Percentiles rank a stretch among this genome's conserved stretches.
These are phyloP conservation scores for Candida smagusa DNA, from an alignment of 1,139 yeast species.

Conservation along the genomic window DNA sequence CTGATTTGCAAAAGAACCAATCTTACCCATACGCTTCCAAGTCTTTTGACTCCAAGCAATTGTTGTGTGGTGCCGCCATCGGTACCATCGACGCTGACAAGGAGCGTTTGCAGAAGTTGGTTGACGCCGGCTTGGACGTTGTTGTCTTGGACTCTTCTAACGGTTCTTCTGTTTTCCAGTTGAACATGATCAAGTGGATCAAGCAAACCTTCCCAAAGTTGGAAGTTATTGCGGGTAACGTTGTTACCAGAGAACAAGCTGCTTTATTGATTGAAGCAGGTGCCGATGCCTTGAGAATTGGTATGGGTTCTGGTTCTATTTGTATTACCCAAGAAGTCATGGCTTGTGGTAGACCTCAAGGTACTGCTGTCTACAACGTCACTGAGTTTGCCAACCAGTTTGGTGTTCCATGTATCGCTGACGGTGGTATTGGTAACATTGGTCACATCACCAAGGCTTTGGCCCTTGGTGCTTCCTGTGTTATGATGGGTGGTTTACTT, in stretches of 20 bases:
- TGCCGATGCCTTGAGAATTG: conserved; percentile 97
- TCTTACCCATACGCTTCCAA: conserved; percentile 89
- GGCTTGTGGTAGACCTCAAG: conserved; percentile 99
- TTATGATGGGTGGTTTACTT: conserved; percentile 99
- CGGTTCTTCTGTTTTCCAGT: conserved; percentile 94
- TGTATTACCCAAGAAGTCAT: conserved; percentile 99
- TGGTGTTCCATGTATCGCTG: conserved; percentile 97
- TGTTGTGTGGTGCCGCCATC: conserved; percentile 76
- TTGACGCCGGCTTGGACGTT: conserved; percentile 96
- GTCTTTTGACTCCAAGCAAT: conserved; percentile 88
- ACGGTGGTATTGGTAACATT: conserved; percentile 98
- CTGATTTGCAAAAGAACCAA: conserved; percentile 94
- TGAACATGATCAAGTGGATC: conserved; percentile 90
- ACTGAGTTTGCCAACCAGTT: conserved; percentile 83
- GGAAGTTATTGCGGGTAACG: conserved; percentile 96
- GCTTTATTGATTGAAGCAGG: conserved; percentile 94
- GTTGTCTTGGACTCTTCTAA: conserved; percentile 95
- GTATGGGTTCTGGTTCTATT: conserved; percentile 77
- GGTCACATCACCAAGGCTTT: conserved; percentile 98
- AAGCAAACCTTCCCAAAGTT: conserved; percentile 47
- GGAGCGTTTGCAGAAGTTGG: conserved; percentile 78
- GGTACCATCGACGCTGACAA: conserved; percentile 79
- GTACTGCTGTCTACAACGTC: conserved; percentile 90
- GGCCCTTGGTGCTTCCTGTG: conserved; percentile 95
- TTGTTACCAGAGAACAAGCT: conserved; percentile 98